Conservation (phyloP, 2,329 filamentous ascomycete genomes). For the Fusarium tuaranense region DNA sequence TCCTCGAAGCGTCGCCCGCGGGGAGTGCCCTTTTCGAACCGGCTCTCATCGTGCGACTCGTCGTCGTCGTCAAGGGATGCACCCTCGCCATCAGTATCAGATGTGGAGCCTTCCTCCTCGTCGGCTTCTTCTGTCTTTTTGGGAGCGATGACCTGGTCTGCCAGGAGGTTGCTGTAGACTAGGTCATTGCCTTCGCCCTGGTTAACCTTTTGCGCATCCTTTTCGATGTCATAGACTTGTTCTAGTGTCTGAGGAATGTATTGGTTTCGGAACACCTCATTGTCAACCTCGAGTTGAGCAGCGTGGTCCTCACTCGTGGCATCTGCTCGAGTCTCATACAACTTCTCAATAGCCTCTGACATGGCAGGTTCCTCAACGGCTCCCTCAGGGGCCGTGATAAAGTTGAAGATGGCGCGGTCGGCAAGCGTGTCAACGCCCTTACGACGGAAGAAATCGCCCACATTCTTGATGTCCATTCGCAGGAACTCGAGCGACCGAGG, state of each 20-base stretch:
- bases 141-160: slow-evolving; percentile 68
- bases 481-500: slow-evolving; percentile 92
- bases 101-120: slow-evolving; percentile 53
- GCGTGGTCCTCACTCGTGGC: slow-evolving; percentile 63
- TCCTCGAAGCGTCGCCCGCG: slow-evolving; percentile 89
- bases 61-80: slow-evolving; percentile 58
- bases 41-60: slow-evolving; percentile 61
- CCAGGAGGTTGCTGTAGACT: slow-evolving; percentile 87
- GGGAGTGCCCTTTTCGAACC: slow-evolving; percentile 75
- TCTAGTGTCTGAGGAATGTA: slow-evolving; percentile 97
- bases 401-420: slow-evolving; percentile 85
- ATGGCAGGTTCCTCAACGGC: slow-evolving; percentile 72
- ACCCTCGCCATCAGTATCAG: slow-evolving; percentile 61
- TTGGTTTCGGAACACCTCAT: slow-evolving; percentile 93
- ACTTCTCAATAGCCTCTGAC: slow-evolving; percentile 69
- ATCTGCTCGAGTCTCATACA: slow-evolving; percentile 70
- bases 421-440: slow-evolving; percentile 85
- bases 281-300: slow-evolving; percentile 79
- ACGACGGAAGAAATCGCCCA: slow-evolving; percentile 89
- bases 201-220: slow-evolving; percentile 83
- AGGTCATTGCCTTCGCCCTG: slow-evolving; percentile 81
- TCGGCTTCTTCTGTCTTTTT: slow-evolving; percentile 52
- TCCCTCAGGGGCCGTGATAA: slow-evolving; percentile 76
- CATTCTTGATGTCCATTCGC: slow-evolving; percentile 98
- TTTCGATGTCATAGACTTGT: slow-evolving; percentile 95